Base-by-base conservation (phyloP, 2,329 filamentous ascomycete species). In the Fusarium robinianum region DNA sequence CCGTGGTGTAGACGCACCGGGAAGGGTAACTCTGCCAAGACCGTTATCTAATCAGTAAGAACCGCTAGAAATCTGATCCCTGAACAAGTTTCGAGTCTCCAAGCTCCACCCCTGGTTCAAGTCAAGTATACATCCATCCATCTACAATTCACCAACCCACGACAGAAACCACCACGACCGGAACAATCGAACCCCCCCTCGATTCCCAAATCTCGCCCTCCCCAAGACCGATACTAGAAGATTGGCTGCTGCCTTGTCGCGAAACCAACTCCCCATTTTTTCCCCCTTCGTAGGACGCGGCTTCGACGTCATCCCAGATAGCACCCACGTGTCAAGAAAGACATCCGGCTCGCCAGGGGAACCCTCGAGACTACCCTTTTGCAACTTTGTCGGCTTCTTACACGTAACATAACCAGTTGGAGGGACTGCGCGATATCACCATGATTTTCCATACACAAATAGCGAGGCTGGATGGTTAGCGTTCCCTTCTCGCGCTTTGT, bases 381-480 rank as follows among this genome's bases (percentile, higher is more conserved):
- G n/a, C n/a, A n/a, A n/a, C n/a, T n/a, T n/a, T n/a, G n/a, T n/a
- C n/a, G n/a, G n/a, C n/a, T n/a, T n/a, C n/a, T n/a, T n/a, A n/a
- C n/a, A n/a, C n/a, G n/a, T n/a, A n/a, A n/a, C n/a, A n/a, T n/a
- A n/a, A n/a, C n/a, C n/a, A n/a, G n/a, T n/a, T n/a, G n/a, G n/a
- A n/a, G n/a, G n/a, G n/a, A n/a, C n/a, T n/a, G n/a, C n/a, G n/a
- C n/a, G n/a, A n/a, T n/a, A n/a, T n/a, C n/a, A 41, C 16, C 17
- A 94, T 92, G 90, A 92, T 96, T 63, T 83, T 82, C 69, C 94
- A 91, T 63, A 99, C 92, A 39, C 89, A 96, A 73, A 96, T 99
- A 73, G 87, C 90, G 56, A 81, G 94, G 71, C 81, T 97, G 37
- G 94, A 97, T 73, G 92, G 90, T 94, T 65, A 46, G 61, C 50